Conservation (phyloP, 495 filamentous ascomycete species). For the Umbilicaria muhlenbergii region DNA sequence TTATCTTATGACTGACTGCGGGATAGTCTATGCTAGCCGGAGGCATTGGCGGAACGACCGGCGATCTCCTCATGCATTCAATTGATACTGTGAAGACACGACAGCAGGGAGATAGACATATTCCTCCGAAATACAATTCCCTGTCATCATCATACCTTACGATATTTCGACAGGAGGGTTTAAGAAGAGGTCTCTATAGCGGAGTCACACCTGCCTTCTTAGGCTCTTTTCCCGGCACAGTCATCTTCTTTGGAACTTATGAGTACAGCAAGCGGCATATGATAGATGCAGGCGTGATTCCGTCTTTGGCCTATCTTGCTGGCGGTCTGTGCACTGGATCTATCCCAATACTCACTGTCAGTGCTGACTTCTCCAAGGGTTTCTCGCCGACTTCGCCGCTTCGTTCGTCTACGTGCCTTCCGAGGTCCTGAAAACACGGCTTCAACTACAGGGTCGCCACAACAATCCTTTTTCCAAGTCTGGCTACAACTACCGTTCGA, state of each 20-base stretch:
- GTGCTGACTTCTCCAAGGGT: constrained; percentile 36
- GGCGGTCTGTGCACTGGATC: constrained; percentile 38
- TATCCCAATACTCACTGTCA: neutral
- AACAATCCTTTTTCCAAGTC: constrained; percentile 89
- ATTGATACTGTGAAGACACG: constrained; percentile 98
- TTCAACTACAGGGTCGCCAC: constrained; percentile 85
- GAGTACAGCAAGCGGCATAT: constrained; percentile 86
- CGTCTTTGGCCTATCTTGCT: constrained; percentile 67
- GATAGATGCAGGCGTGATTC: constrained; percentile 65
- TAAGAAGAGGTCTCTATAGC: constrained; percentile 78
- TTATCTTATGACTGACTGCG: neutral
- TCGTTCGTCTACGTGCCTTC: constrained; percentile 89
- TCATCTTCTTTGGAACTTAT: constrained; percentile 92
- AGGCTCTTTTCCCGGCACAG: constrained; percentile 85
- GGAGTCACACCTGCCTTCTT: constrained; percentile 79
- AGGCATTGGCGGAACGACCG: constrained; percentile 75
- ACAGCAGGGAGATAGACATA: constrained; percentile 86
- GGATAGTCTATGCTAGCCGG: constrained; percentile 84
- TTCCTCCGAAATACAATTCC: constrained; percentile 81
- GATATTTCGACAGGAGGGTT: constrained; percentile 83
- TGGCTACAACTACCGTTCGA: constrained; percentile 85
- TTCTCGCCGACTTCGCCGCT: constrained; percentile 82
- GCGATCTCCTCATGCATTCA: constrained; percentile 97
- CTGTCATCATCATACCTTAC: constrained; percentile 79
- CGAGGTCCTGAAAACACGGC: constrained; percentile 87